Evolutionary conservation across 2,329 filamentous ascomycete genomes (phyloP).

Genomic region (Fusarium vanettenii): DNA sequence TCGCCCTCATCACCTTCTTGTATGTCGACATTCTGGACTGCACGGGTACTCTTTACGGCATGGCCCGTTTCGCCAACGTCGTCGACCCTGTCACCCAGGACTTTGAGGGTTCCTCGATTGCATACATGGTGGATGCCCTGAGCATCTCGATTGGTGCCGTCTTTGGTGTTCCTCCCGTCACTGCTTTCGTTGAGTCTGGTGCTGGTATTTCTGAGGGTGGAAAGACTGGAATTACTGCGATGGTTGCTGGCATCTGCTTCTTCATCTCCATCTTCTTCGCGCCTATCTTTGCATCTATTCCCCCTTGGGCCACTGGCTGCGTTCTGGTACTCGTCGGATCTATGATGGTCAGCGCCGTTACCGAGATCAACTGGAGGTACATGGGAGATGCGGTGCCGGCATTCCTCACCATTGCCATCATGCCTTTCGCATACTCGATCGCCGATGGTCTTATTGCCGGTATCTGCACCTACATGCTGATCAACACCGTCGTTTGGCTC

Average conservation of each 20-base stretch:
- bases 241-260: slow-evolving; percentile 83
- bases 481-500: slow-evolving; percentile 79
- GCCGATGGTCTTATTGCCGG: slow-evolving; percentile 87
- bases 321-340: slow-evolving; percentile 90
- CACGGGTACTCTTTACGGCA: slow-evolving; percentile 88
- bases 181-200: slow-evolving; percentile 89
- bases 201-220: slow-evolving; percentile 91
- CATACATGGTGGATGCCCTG: slow-evolving; percentile 86
- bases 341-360: slow-evolving; percentile 83
- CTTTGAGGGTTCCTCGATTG: slow-evolving; percentile 86
- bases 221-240: slow-evolving; percentile 84
- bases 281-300: slow-evolving; percentile 89
- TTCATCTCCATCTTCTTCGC: slow-evolving; percentile 91
- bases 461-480: slow-evolving; percentile 78
- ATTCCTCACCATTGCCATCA: slow-evolving; percentile 84
- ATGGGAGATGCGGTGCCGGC: slow-evolving; percentile 86
- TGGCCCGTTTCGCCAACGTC: slow-evolving; percentile 85
- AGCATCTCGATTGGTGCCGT: slow-evolving; percentile 83
- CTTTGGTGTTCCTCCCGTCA: slow-evolving; percentile 83
- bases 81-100: slow-evolving; percentile 87
- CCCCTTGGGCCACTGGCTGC: slow-evolving; percentile 88
- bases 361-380: slow-evolving; percentile 91
- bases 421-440: slow-evolving; percentile 93
- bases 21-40: slow-evolving; percentile 92
- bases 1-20: slow-evolving; percentile 88